These are phyloP conservation scores for Penicillium corylophilum DNA, from an alignment of 2,329 filamentous ascomycete species.

Conservation along the genomic window DNA sequence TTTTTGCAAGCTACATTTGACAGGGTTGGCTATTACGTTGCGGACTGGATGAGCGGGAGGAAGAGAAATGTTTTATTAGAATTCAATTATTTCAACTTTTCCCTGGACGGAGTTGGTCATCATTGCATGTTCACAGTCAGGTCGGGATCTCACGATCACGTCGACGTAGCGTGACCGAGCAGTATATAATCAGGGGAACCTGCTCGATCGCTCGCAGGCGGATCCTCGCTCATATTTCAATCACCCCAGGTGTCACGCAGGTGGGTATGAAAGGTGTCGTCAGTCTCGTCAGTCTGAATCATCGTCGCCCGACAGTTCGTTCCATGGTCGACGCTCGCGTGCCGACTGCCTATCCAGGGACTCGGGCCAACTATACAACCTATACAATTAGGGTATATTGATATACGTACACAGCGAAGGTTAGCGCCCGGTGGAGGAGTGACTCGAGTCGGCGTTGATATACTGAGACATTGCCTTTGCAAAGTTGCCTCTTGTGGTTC, in stretches of 20 bases:
- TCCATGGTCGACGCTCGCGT: slow-evolving; percentile 25
- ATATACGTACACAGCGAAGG: not conserved
- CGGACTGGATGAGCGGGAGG: not conserved
- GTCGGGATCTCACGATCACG: slow-evolving; percentile 22
- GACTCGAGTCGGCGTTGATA: not conserved
- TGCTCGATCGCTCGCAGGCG: slow-evolving; percentile 1
- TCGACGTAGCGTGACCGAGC: slow-evolving; percentile 28
- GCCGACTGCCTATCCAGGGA: slow-evolving; percentile 21
- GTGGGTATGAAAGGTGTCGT: slow-evolving; percentile 30
- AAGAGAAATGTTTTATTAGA: slow-evolving; percentile 16
- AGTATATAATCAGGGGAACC: slow-evolving; percentile 17
- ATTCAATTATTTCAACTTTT: slow-evolving; percentile 3
- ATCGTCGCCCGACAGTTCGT: slow-evolving; percentile 16
- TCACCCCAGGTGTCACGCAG: slow-evolving; percentile 7
- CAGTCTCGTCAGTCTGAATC: slow-evolving; percentile 32
- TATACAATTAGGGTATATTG: not conserved
- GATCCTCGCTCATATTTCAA: slow-evolving; percentile 19
- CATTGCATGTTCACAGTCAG: slow-evolving; percentile 27
- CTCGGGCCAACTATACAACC: slow-evolving; percentile 9
- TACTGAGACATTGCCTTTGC: not conserved
- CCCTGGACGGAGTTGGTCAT: slow-evolving; percentile 21
- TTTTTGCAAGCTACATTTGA: slow-evolving; percentile 13
- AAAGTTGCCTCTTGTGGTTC: too few relatives aligned
- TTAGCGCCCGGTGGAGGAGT: not conserved
- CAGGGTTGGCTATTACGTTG: slow-evolving; percentile 4